Base-by-base conservation (phyloP, 176 grass and related monocot species). In the Hordeum vulgare region DNA sequence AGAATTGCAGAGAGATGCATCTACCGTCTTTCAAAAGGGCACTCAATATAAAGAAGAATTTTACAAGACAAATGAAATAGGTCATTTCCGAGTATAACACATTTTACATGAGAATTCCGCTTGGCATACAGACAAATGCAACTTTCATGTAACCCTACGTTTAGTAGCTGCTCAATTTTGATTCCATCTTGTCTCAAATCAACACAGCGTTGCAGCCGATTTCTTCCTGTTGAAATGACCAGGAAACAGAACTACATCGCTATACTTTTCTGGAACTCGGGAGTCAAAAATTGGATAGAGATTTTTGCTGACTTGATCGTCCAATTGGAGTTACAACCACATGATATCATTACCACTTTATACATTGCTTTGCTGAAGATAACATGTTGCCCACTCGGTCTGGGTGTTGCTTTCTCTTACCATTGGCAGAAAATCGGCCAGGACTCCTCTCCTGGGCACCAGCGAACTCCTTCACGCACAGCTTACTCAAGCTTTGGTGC, bases 401-500 rank as follows among this genome's bases (percentile, higher is more conserved):
- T 36, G 34, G 21, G 37, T 34, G 71, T 36, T 28, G 20, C 72
- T 59, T 31, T 36, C 27, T 69, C 54, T 89, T 71, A 9, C 24
- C 41, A 54, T 6, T 63, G 24, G 45, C 49, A 49, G n/a, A 39
- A 83, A 45, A 17, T 65, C 9, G 4, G 21, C 39, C 60, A 12
- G 61, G 74, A 23, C 15, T 5, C 35, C 20, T 37, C 59, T 68
- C 61, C 68, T 69, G 18, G 18, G 10, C 40, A 63, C 58, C 66
- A 58, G 33, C 34, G 58, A 40, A 7, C 33, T 17, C 40, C 53
- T 80, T 89, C 54, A 33, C 61, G 4, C 25, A 11, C 25, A 17
- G 64, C 15, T 77, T 86, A 70, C 74, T 66, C 45, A 71, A 90
- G 29, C 86, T 85, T 96, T 44, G 90, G 95, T 61, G 75, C 76